Conservation (phyloP, 1,284 basidiomycete species). For the Apiotrichum akiyoshidainum region DNA sequence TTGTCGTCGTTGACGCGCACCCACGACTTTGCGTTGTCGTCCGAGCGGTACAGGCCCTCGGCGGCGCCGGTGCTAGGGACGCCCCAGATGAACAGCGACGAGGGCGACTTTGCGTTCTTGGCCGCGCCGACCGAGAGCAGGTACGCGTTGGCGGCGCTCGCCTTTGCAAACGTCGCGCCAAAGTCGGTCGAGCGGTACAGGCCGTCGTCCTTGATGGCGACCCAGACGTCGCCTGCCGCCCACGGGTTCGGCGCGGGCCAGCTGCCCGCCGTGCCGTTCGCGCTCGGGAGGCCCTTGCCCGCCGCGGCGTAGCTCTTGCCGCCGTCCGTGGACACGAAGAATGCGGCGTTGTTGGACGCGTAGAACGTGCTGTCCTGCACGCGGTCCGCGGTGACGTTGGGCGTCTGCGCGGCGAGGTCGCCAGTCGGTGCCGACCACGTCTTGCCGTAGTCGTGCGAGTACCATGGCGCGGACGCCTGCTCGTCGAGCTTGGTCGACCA, state of each 20-base stretch:
- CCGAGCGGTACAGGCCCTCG: neutral
- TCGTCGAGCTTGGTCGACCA: neutral
- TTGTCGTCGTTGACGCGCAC: constrained; percentile 1
- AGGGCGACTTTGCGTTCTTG: neutral
- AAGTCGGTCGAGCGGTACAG: constrained; percentile 1
- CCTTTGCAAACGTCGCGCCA: neutral
- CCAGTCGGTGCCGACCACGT: neutral
- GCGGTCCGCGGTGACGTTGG: neutral
- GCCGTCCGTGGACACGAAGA: neutral
- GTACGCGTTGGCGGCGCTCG: too few species aligned
- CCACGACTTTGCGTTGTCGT: neutral
- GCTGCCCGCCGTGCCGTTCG: neutral
- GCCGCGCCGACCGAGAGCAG: neutral
- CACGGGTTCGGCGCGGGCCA: neutral
- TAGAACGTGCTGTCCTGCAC: neutral
- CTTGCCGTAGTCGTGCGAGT: neutral
- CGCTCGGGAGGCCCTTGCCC: neutral
- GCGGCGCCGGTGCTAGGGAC: too few species aligned
- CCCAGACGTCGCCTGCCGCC: neutral
- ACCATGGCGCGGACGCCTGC: neutral
- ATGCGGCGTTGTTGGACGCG: neutral
- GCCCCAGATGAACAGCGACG: constrained; percentile 2
- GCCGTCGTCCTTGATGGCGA: neutral
- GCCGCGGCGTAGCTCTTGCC: neutral
- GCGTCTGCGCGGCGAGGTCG: neutral